Evolutionary conservation across 1,284 basidiomycete species (phyloP), one percentile per base, ranked within the genome.

Genomic region (Papiliotrema laurentii): DNA sequence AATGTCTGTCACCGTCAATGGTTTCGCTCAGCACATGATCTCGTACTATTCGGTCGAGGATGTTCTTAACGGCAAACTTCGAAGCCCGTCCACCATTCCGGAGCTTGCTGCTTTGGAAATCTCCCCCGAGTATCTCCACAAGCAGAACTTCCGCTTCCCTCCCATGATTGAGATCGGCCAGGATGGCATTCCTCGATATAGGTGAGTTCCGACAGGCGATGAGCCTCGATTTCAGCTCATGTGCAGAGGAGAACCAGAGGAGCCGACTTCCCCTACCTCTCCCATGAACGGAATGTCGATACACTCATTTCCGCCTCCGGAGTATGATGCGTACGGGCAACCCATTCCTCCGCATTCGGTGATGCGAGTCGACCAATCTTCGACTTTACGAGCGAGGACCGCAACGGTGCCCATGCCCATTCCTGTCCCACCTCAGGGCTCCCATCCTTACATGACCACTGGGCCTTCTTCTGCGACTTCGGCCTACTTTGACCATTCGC

Each of bases 1-100:
- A 13, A 94, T 96, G 74, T 94, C 92, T 10, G 79, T 94, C 45
- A 87, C 85, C 30, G 88, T 94, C 51, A 73, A 76, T 47, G 88
- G 88, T 22, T 87, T 88, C 41, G 83, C 90, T 0, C 92, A 97
- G 67, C 93, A 97, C 69, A 81, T 97, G 53, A 89, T 97, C 45
- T 96, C 91, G 1, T 97, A 97, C 77, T 97, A 97, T 79, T 86
- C 85, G 57, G 81, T 94, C 50, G 86, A 90, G 58, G 93, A 97
- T 67, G 90, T 96, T 19, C 82, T 89, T 44, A 82, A 84, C 49
- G 90, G 89, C 19, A 84, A 89, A 27, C 80, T 97, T 6, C 83
- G 91, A 27, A 81, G 88, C 0, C 93, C 93, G 0, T 93, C 90
- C 0, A 87, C 87, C 2, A 79, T 94, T 0, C 88, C 90, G 0